Conservation (phyloP, 805 yeast genomes). For the Saturnispora gosingensis region DNA sequence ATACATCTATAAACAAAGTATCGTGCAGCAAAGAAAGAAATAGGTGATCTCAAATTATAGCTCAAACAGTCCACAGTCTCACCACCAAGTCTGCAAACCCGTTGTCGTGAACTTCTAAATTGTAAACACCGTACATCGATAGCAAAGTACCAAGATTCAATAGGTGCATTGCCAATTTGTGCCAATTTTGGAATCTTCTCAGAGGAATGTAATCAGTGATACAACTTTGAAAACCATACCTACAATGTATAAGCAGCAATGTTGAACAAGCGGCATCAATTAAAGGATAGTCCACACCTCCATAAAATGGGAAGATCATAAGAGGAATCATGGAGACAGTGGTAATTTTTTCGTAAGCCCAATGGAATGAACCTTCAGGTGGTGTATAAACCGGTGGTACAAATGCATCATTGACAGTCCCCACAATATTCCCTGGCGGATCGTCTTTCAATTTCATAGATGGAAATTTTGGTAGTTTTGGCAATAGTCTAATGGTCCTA, state of each 20-base stretch:
- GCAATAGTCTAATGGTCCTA: slow-evolving; percentile 17
- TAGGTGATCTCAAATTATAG: not conserved
- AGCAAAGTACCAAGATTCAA: slow-evolving; percentile 64
- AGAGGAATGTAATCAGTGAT: slow-evolving; percentile 86
- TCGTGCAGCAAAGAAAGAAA: not conserved
- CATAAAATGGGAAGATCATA: slow-evolving; percentile 61
- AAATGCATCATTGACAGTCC: slow-evolving; percentile 89
- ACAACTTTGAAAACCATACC: slow-evolving; percentile 83
- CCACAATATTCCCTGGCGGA: slow-evolving; percentile 84
- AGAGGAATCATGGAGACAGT: slow-evolving; percentile 71
- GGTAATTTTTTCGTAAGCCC: slow-evolving; percentile 79
- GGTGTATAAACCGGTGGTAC: slow-evolving; percentile 52
- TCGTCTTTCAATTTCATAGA: slow-evolving; percentile 53
- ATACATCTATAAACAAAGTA: not conserved
- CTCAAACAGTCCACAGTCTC: slow-evolving; percentile 49
- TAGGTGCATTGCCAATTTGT: slow-evolving; percentile 56
- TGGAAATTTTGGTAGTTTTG: slow-evolving; percentile 17
- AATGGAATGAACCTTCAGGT: slow-evolving; percentile 79
- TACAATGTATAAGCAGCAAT: slow-evolving; percentile 64
- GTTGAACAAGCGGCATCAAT: slow-evolving; percentile 65
- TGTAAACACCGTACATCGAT: slow-evolving; percentile 71
- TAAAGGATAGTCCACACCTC: slow-evolving; percentile 62
- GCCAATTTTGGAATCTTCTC: slow-evolving; percentile 75
- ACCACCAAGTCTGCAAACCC: slow-evolving; percentile 64
- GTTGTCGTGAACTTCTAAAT: slow-evolving; percentile 67